Evolutionary conservation across 1,139 yeast genomes (phyloP), one percentile per base, ranked within the genome.

Genomic region (Geotrichum carabidarum): DNA sequence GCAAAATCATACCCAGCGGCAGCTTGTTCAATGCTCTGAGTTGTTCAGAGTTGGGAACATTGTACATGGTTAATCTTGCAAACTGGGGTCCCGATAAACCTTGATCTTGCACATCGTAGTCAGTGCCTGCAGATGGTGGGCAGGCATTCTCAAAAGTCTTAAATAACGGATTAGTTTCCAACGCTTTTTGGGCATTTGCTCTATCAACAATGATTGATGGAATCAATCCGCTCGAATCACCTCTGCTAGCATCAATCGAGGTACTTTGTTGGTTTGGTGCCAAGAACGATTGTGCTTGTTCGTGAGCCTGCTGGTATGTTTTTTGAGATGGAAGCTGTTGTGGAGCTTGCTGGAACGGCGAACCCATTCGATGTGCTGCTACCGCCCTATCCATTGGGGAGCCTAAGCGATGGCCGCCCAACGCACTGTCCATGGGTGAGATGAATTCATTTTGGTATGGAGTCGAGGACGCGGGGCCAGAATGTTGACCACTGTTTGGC

Each of bases 51-150:
- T 79, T 81, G 1, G 99, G 99, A 11, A 91, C 81, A 62, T 84
- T 83, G 70, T 90, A 88, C 89, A 90, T 81, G 1, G 96, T 76
- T 54, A 88, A 74, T 57, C 96, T 77, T 65, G 87, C 80, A 66
- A 83, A 84, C 59, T 88, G 82, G 11, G 98, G 91, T 32, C 87
- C 82, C 1, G 96, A 81, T 3, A 86, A 80, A 2, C 96, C 96
- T 66, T 90, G 95, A 66, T 93, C 98, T 18, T 80, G 74, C 2
- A 86, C 79, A 54, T 76, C 77, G 65, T 76, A 87, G 61, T 82
- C 84, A 1, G 90, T 81, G 1, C 94, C 87, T 0, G 95, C 84
- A n/a, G 82, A 76, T 0, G 98, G 96, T 31, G 98, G 95, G 35
- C 80, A 78, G 2, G 87, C 82, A 62, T 86, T 83, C 64, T 83